phyloP scores from a whole-genome alignment of 2,329 filamentous ascomycete genomes.

The Microsporum audouinii region DNA sequence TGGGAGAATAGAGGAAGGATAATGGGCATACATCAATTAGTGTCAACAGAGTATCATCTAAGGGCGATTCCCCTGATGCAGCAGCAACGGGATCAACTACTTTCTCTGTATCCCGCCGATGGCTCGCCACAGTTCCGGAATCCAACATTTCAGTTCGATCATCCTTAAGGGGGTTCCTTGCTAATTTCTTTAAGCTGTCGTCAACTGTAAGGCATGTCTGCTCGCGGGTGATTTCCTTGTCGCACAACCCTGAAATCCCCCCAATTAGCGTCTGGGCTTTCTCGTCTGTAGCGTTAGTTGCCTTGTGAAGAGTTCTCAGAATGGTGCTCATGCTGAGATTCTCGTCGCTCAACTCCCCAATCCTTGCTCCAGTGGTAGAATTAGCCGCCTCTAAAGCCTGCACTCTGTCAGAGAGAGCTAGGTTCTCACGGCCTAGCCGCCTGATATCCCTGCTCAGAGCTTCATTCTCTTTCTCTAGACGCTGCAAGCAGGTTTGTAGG shows the following conservation, averaged over 20 bases:
- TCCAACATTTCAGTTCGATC: not conserved
- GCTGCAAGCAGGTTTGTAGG: not conserved
- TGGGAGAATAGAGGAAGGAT: not conserved
- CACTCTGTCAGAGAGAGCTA: not conserved
- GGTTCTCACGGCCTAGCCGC: not conserved
- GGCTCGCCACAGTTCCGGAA: not conserved
- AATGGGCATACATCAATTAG: conserved; percentile 37
- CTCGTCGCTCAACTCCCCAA: conserved; percentile 5
- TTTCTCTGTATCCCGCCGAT: conserved; percentile 14
- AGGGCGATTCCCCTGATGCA: conserved; percentile 16
- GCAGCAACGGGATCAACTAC: conserved; percentile 18
- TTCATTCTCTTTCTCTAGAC: not conserved
- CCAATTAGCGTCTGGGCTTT: not conserved
- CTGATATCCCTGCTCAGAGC: not conserved
- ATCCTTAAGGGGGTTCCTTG: not conserved
- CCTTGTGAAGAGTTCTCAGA: not conserved
- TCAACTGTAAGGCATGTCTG: conserved; percentile 20
- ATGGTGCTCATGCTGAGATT: conserved; percentile 13
- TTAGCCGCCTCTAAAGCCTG: not conserved
- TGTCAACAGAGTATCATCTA: conserved; percentile 43
- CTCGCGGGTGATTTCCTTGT: not conserved
- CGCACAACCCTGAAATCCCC: not conserved
- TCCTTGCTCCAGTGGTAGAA: not conserved
- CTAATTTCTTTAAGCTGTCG: conserved; percentile 1
- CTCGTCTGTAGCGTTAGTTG: conserved; percentile 1